Conservation (phyloP, 257 asterid genomes). For the Ophiorrhiza pumila region DNA sequence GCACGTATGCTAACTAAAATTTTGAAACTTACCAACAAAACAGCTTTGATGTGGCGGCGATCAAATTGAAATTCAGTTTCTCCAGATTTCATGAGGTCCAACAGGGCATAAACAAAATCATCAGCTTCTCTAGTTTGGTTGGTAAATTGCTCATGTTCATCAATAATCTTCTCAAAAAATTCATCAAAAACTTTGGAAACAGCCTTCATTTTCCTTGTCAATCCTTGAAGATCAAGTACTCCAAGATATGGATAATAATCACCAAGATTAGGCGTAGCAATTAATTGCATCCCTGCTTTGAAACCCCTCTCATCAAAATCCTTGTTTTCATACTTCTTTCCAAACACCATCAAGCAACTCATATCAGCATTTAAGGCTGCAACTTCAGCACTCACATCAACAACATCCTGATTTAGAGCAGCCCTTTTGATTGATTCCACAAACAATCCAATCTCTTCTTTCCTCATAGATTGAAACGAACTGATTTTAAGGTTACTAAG, state of each 20-base stretch:
- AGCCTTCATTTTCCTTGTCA: background rate
- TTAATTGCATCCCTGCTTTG: conserved; percentile 33
- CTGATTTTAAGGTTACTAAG: conserved; percentile 36
- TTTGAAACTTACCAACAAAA: conserved; percentile 22
- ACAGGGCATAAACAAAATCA: conserved; percentile 16
- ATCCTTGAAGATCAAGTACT: conserved; percentile 20
- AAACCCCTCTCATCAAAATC: conserved; percentile 54
- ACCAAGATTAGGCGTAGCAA: conserved; percentile 46
- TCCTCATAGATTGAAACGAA: conserved; percentile 41
- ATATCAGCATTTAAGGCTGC: conserved; percentile 33
- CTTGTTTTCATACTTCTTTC: conserved; percentile 42
- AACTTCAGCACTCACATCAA: conserved; percentile 40
- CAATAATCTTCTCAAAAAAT: conserved; percentile 2
- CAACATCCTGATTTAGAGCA: conserved; percentile 6
- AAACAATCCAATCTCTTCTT: conserved; percentile 32
- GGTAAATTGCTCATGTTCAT: background rate
- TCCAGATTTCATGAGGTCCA: conserved; percentile 12
- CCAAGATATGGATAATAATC: conserved; percentile 43
- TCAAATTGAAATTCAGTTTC: conserved; percentile 20
- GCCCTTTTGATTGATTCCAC: conserved; percentile 30
- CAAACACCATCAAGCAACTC: conserved; percentile 54
- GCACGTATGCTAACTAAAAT: no score
- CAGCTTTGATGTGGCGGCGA: conserved; percentile 25
- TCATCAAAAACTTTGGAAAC: conserved; percentile 21
- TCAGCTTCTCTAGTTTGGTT: background rate